Evolutionary conservation across 352 stramenopile genomes (phyloP).

Genomic region (Pythium phragmitis): DNA sequence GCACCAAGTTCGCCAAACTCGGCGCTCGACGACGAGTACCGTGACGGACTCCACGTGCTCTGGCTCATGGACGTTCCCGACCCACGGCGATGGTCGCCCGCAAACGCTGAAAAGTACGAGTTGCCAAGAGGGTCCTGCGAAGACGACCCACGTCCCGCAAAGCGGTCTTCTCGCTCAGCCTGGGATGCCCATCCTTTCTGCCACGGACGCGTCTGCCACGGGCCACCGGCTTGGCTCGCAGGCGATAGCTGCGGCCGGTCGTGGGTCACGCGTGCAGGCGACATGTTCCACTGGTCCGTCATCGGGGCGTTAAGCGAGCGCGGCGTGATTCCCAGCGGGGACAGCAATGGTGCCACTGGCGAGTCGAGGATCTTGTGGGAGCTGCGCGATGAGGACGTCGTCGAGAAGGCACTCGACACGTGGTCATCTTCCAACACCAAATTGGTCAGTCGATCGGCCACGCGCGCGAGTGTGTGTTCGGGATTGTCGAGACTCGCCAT

Average conservation of each 20-base stretch:
- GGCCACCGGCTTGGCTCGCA: constrained; percentile 29
- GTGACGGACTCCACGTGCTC: constrained; percentile 29
- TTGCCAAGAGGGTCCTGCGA: constrained; percentile 22
- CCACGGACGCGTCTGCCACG: constrained; percentile 30
- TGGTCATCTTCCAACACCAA: constrained; percentile 60
- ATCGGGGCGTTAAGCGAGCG: constrained; percentile 58
- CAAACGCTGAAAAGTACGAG: constrained; percentile 32
- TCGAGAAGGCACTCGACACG: constrained; percentile 30
- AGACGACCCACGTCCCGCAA: constrained; percentile 29
- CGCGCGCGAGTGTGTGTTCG: constrained; percentile 32
- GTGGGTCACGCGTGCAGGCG: constrained; percentile 42
- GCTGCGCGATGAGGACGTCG: constrained; percentile 61
- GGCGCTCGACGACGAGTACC: constrained; percentile 30
- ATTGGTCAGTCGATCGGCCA: constrained; percentile 70
- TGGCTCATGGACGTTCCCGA: constrained; percentile 25
- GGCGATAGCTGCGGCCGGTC: constrained; percentile 47
- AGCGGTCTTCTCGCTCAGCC: constrained; percentile 45
- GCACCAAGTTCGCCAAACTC: constrained; percentile 38
- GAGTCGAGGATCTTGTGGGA: constrained; percentile 59
- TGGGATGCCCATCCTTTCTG: constrained; percentile 32
- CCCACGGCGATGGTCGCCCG: constrained; percentile 16
- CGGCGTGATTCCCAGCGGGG: constrained; percentile 51
- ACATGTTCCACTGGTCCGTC: constrained; percentile 83
- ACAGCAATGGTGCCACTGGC: constrained; percentile 36
- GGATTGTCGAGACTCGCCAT: constrained; percentile 25